phyloP scores from a whole-genome alignment of 306 rosid genomes.

The Carpinus viminea region DNA sequence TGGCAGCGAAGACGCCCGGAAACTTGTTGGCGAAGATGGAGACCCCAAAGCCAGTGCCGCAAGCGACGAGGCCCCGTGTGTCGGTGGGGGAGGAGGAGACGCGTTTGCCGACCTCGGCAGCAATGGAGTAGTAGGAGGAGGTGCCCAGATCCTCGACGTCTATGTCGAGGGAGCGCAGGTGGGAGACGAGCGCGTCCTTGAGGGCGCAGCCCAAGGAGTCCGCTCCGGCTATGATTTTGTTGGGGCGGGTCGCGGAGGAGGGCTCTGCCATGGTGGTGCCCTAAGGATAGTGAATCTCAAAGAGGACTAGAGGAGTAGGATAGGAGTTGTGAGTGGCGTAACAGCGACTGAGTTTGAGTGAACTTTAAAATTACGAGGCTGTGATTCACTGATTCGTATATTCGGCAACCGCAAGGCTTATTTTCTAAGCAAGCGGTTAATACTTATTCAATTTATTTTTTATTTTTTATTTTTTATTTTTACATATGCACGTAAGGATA shows the following conservation, averaged over 20 bases:
- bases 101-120: constrained; percentile 85
- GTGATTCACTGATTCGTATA: too few species aligned
- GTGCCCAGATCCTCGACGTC: constrained; percentile 83
- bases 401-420: too few species aligned
- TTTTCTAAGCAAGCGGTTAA: too few species aligned
- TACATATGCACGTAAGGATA: too few species aligned
- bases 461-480: too few species aligned
- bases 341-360: too few species aligned
- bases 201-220: constrained; percentile 68
- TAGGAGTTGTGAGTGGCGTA: too few species aligned
- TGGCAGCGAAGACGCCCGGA: constrained; percentile 74
- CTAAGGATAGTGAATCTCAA: too few species aligned
- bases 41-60: constrained; percentile 92
- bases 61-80: constrained; percentile 70
- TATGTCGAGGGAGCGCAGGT: constrained; percentile 67
- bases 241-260: constrained; percentile 23
- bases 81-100: constrained; percentile 60
- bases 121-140: constrained; percentile 76
- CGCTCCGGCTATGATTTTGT: constrained; percentile 74
- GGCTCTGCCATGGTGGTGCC: constrained; percentile 35
- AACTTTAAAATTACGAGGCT: too few species aligned
- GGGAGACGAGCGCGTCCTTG: constrained; percentile 68
- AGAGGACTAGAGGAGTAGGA: too few species aligned
- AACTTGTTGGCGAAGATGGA: constrained; percentile 88
- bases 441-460: too few species aligned